These are phyloP conservation scores for Magnolia changhungtana DNA, from an alignment of 164 flowering plant genomes.

Conservation along the genomic window DNA sequence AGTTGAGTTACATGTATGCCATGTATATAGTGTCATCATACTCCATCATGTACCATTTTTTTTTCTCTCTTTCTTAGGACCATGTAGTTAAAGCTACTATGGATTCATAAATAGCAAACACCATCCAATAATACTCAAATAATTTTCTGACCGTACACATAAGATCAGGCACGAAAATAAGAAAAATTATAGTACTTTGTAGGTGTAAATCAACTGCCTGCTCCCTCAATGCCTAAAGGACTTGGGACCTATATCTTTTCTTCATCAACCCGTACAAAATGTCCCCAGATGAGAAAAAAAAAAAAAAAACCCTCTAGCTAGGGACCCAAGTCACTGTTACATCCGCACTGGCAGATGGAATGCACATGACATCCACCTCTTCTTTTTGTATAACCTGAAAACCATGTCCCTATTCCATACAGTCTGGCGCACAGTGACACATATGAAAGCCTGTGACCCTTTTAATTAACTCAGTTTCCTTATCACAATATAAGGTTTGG, in stretches of 20 bases:
- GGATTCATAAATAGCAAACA: background rate
- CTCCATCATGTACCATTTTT: too few relatives aligned
- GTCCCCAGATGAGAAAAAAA: too few relatives aligned
- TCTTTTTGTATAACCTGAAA: background rate
- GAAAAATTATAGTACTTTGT: too few relatives aligned
- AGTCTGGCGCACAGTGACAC: background rate
- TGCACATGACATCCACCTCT: background rate
- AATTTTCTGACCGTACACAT: background rate
- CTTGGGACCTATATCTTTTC: background rate
- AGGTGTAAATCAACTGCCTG: background rate
- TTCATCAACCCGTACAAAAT: too few relatives aligned
- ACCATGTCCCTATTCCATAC: background rate
- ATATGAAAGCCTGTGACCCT: background rate
- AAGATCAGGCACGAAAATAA: background rate
- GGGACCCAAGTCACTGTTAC: background rate
- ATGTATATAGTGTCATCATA: too few relatives aligned
- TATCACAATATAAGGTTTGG: too few relatives aligned
- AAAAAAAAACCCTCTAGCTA: background rate
- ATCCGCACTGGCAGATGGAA: slow-evolving; percentile 1
- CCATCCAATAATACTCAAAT: background rate
- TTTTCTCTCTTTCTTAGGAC: too few relatives aligned
- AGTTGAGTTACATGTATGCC: too few relatives aligned
- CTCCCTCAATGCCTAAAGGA: background rate
- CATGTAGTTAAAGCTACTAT: background rate
- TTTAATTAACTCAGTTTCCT: background rate